These are phyloP conservation scores for Syzygium syzygioides DNA, from an alignment of 441 rosid genomes.

Conservation along the genomic window DNA sequence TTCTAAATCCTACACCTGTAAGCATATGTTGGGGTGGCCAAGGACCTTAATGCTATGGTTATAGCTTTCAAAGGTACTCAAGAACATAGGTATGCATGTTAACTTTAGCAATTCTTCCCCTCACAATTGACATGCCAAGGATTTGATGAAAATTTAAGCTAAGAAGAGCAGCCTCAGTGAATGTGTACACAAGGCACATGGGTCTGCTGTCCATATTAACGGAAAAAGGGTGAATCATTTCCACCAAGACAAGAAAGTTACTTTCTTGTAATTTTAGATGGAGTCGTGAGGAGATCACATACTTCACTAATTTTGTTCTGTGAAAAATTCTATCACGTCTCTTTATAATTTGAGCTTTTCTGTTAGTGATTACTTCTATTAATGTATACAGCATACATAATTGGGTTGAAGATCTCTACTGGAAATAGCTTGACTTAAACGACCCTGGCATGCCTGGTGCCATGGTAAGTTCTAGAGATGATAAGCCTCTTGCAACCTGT, in stretches of 20 bases:
- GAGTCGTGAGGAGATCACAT: background rate
- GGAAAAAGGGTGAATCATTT: background rate
- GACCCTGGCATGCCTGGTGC: conserved; percentile 97
- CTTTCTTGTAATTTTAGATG: background rate
- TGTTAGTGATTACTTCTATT: background rate
- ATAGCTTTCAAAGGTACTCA: conserved; percentile 93
- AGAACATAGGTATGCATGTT: conserved; percentile 52
- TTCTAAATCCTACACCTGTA: conserved; percentile 12
- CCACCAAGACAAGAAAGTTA: background rate
- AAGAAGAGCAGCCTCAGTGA: background rate
- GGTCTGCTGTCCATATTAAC: accelerated
- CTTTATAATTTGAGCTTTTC: background rate
- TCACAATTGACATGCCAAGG: background rate
- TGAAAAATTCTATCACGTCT: background rate
- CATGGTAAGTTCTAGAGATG: conserved; percentile 39
- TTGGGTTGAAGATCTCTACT: conserved; percentile 80
- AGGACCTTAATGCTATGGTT: conserved; percentile 64
- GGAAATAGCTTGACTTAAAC: conserved; percentile 87
- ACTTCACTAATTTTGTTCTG: background rate
- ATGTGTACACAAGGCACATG: background rate
- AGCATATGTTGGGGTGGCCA: conserved; percentile 91
- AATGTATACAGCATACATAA: conserved; percentile 59
- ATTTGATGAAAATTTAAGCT: background rate
- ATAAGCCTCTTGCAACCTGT: conserved; percentile 6
- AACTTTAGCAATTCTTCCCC: background rate